Conservation (phyloP, 257 asterid genomes). For the Rehmannia glutinosa region DNA sequence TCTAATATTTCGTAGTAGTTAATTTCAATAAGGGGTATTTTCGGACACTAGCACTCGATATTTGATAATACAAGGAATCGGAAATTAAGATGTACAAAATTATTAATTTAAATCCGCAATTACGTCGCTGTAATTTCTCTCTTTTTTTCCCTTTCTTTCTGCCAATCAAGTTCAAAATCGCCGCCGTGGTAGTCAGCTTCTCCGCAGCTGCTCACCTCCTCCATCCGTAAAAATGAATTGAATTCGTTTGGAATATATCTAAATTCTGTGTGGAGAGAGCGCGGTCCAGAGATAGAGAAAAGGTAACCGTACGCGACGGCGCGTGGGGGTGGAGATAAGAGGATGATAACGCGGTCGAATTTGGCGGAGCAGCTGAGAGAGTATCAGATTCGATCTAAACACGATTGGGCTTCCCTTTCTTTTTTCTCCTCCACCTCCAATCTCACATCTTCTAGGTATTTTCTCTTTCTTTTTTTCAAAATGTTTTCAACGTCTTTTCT, state of each 20-base stretch:
- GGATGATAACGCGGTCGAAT: conserved; percentile 91
- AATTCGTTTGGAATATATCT: background rate
- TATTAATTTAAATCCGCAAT: background rate
- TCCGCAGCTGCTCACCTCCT: conserved; percentile 9
- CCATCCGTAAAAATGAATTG: background rate
- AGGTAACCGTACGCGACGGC: conserved; percentile 25
- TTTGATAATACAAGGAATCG: no score
- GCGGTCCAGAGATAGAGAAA: conserved; percentile 9
- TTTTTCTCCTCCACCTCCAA: conserved; percentile 85
- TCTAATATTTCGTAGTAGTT: no score
- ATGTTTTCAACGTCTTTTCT: background rate
- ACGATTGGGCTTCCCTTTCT: conserved; percentile 86
- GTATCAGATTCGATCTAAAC: conserved; percentile 88
- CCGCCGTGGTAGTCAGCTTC: conserved; percentile 23
- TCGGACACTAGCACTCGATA: no score
- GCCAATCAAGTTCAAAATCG: conserved; percentile 23
- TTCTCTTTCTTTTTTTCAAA: background rate
- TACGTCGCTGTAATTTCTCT: background rate
- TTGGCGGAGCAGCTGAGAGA: conserved; percentile 95
- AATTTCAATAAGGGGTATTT: no score
- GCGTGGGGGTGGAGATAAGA: conserved; percentile 20
- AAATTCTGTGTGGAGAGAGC: conserved; percentile 12
- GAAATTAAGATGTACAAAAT: no score
- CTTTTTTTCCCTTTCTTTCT: background rate
- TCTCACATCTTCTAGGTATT: conserved; percentile 58